Base-by-base conservation (phyloP, 1,139 yeast genomes). In the Saccharomycopsis hybrid region DNA sequence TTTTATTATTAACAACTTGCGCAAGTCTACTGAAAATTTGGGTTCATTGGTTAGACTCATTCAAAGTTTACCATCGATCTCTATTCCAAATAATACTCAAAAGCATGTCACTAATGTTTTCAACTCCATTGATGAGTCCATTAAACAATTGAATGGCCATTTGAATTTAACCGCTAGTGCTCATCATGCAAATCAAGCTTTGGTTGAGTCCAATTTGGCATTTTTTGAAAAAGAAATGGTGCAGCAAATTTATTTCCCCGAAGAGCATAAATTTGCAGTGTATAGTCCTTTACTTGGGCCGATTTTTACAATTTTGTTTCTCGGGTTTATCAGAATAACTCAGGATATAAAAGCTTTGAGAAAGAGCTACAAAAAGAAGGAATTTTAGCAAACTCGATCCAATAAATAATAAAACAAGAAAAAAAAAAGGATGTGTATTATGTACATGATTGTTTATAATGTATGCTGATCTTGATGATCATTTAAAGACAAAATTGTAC, bases 141-240 rank as follows among this genome's bases (percentile, higher is more conserved):
- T 76, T 25, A 54, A 42, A 1, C 51, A 29, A 41, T 36, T 62
- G 1, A 53, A 56, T 3, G 29, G 41, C 2, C 60, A 59, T 33
- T 32, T 37, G 9, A 28, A 44, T 24, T 42, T 50, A 18, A 27
- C 28, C 4, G 43, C 31, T 11, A 48, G 51, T 27, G 39, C 48
- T 9, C 44, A 56, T 28, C 54, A 69, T 45, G 80, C 79, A 68
- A 64, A 65, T 27, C 55, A 54, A 4, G 81, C 90, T 0, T 72
- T 82, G 57, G 57, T 67, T 1, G 63, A 68, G 27, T 80, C 95
- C 0, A 78, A 82, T 11, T 69, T 71, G 39, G 97, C 97, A 0
- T 90, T 92, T 60, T 92, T 90, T 64, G 95, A 90, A 58, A 85
- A 86, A 59, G 90, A 85, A 65, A 90, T 92, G 95, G 92, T 90